Percentiles rank a stretch among this genome's conserved stretches.
These are phyloP conservation scores for Pyrenochaeta sp. DNA, from an alignment of 2,329 filamentous ascomycete species.

Conservation along the genomic window DNA sequence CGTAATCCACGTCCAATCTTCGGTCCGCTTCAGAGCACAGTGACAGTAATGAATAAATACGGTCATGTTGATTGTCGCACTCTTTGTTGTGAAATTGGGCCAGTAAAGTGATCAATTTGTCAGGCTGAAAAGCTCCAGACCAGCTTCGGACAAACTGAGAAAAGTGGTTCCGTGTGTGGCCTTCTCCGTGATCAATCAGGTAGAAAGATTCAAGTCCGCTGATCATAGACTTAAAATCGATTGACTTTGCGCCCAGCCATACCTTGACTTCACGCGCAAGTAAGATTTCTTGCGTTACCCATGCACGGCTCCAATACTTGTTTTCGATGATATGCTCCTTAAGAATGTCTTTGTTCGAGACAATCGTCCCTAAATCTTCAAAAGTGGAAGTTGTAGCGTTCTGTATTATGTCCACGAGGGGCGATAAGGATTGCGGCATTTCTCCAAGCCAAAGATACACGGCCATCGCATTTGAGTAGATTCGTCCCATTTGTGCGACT, in stretches of 20 bases:
- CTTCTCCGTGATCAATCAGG: neutral
- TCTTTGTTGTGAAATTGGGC: neutral
- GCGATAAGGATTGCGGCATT: accelerated
- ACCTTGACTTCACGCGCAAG: neutral
- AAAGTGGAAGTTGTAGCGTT: no score
- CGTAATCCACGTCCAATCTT: slow-evolving; percentile 1
- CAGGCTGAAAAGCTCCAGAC: no score
- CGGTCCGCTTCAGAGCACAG: neutral
- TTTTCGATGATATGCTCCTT: neutral
- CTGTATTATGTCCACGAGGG: neutral
- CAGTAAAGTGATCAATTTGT: neutral
- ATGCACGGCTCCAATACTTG: slow-evolving; percentile 9
- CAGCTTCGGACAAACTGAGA: neutral
- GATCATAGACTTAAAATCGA: no score
- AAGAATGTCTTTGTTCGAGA: no score
- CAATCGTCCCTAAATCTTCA: no score
- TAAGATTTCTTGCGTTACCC: slow-evolving; percentile 6
- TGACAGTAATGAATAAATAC: slow-evolving; percentile 1
- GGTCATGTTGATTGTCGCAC: neutral
- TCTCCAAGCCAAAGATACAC: neutral
- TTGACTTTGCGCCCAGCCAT: neutral
- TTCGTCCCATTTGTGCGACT: neutral
- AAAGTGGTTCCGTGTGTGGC: neutral
- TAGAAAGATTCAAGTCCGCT: neutral
- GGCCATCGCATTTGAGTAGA: neutral